Evolutionary conservation across 2,329 filamentous ascomycete species (phyloP).

Genomic region (Colletotrichum truncatum): DNA sequence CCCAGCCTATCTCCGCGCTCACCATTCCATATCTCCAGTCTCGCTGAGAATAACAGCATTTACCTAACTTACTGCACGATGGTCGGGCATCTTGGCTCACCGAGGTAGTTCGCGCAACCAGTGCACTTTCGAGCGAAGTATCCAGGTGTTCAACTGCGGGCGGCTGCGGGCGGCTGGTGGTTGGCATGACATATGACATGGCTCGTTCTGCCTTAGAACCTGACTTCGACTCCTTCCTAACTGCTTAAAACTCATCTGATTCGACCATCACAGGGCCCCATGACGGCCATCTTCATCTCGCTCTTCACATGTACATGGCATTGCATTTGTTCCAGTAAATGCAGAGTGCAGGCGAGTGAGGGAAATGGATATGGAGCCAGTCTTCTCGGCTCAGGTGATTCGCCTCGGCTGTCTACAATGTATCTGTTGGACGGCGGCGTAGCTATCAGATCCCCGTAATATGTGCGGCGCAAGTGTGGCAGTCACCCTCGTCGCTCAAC

Average conservation of each 20-base stretch:
- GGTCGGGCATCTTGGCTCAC: neutral
- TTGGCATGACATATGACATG: neutral
- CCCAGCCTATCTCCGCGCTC: neutral
- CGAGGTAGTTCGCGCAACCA: neutral
- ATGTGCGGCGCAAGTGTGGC: neutral
- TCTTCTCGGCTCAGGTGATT: neutral
- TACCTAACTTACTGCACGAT: neutral
- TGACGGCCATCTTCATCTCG: neutral
- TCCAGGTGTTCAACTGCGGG: no score
- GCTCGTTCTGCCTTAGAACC: neutral
- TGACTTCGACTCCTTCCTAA: neutral
- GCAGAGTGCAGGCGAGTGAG: neutral
- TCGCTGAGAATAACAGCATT: neutral
- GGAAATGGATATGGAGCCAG: neutral
- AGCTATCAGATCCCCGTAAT: neutral
- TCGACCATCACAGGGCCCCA: neutral
- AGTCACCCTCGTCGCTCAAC: neutral
- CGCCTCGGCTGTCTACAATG: conserved; percentile 10
- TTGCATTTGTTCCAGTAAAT: neutral
- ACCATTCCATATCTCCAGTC: neutral
- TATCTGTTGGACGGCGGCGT: conserved; percentile 4
- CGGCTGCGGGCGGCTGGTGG: neutral
- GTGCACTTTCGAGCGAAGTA: neutral
- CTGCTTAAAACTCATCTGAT: neutral
- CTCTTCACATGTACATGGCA: neutral